A percentile compares a stretch with the other conserved stretches of the same genome.
Evolutionary conservation across 345 rosid species (phyloP).

Genomic region (Litchi chinensis): DNA sequence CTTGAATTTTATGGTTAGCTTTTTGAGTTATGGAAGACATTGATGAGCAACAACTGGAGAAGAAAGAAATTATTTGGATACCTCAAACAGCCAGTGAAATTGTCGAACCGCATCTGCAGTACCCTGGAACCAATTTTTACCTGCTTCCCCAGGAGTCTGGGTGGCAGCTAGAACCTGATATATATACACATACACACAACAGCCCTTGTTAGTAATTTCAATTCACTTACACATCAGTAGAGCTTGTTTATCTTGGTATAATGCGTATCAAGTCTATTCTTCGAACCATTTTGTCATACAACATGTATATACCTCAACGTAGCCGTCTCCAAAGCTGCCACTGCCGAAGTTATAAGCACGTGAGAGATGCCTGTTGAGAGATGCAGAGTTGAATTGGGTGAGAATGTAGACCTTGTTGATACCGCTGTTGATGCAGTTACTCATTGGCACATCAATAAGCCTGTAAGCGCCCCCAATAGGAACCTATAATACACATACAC

Average conservation of each 20-base stretch:
- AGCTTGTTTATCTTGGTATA: neutral
- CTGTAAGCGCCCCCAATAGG: constrained; percentile 95
- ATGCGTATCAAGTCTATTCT: neutral
- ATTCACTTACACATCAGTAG: neutral
- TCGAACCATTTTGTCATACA: neutral
- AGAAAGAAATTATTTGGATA: constrained; percentile 21
- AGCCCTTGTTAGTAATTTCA: neutral
- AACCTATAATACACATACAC: constrained; percentile 41
- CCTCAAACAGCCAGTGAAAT: constrained; percentile 98
- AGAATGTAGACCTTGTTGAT: constrained; percentile 94
- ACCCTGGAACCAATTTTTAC: constrained; percentile 95
- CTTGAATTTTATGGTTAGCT: neutral
- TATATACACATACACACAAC: neutral
- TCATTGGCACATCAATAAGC: constrained; percentile 98
- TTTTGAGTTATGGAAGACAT: neutral
- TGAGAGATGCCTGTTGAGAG: constrained; percentile 83
- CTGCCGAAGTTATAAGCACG: constrained; percentile 81
- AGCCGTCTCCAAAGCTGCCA: constrained; percentile 90
- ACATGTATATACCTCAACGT: constrained; percentile 56
- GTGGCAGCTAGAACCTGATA: constrained; percentile 87
- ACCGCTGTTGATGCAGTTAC: constrained; percentile 96
- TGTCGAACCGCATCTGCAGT: constrained; percentile 97
- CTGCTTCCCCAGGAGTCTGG: constrained; percentile 90
- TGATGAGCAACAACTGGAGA: neutral
- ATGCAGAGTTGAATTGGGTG: constrained; percentile 90